Evolutionary conservation across 1,284 basidiomycete species (phyloP).

Genomic region (Fomitopsis betulina): DNA sequence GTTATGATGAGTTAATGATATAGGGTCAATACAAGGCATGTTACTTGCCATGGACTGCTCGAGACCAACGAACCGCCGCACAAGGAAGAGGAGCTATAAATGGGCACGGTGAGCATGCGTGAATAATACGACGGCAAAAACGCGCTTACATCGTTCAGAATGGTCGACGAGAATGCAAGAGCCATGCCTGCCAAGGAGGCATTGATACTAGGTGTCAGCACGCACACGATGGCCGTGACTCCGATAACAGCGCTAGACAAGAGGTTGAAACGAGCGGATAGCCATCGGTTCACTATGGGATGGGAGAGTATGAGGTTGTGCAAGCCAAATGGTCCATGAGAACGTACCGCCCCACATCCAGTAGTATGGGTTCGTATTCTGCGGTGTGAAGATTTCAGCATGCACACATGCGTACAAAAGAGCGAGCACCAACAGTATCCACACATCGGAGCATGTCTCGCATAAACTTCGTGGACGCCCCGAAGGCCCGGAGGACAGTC

Average conservation of each 20-base stretch:
- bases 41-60: conserved; percentile 83
- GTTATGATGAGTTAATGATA: conserved; percentile 1
- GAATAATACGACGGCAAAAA: no score
- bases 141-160: conserved; percentile 64
- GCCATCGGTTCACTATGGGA: conserved; percentile 68
- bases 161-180: conserved; percentile 75
- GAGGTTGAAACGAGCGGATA: conserved; percentile 80
- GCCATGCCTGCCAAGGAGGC: conserved; percentile 84
- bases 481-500: conserved; percentile 84
- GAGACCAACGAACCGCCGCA: conserved; percentile 72
- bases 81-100: conserved; percentile 46
- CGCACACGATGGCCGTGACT: conserved; percentile 62
- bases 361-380: conserved; percentile 78
- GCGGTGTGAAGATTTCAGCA: conserved; percentile 1
- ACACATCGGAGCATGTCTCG: conserved; percentile 82
- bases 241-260: conserved; percentile 73
- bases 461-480: conserved; percentile 82
- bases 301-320: background rate
- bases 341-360: conserved; percentile 82
- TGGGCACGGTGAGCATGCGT: background rate
- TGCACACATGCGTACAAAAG: conserved; percentile 4
- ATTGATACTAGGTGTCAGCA: conserved; percentile 66
- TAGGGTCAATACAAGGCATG: background rate
- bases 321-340: background rate
- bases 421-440: conserved; percentile 57